Conservation (phyloP, 192 early-diverging fungal genomes). For the Umbelopsis ramanniana region DNA sequence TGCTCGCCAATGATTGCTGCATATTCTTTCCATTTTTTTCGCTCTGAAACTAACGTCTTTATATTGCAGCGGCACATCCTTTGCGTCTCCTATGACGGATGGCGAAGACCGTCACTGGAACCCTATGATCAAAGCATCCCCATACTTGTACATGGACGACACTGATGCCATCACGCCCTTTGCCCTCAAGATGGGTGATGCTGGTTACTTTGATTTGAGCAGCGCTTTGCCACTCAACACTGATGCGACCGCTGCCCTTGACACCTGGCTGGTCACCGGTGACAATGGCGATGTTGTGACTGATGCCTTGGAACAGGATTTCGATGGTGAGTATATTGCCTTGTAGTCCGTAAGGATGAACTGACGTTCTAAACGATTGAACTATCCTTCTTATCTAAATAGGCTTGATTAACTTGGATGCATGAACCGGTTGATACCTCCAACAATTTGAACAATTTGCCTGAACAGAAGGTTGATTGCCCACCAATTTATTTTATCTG, state of each 20-base stretch:
- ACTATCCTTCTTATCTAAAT: background rate
- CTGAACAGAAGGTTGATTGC: background rate
- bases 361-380: too few relatives aligned
- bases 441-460: background rate
- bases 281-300: slow-evolving; percentile 2
- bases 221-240: background rate
- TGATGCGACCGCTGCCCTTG: background rate
- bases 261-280: slow-evolving; percentile 16
- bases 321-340: background rate
- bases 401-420: slow-evolving; percentile 16
- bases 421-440: background rate
- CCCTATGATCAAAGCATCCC: slow-evolving; percentile 5
- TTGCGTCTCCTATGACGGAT: slow-evolving; percentile 16
- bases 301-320: slow-evolving; percentile 14
- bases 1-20: too few relatives aligned
- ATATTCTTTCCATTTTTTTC: too few relatives aligned
- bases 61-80: background rate
- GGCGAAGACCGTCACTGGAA: slow-evolving; percentile 15
- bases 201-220: slow-evolving; percentile 17
- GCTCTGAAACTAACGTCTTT: background rate
- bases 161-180: background rate
- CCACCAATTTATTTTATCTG: background rate
- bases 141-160: slow-evolving; percentile 17
- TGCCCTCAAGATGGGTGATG: slow-evolving; percentile 12
- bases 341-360: too few relatives aligned